Base-by-base conservation (phyloP, 148 eudicot species). In the Cornus suecica region DNA sequence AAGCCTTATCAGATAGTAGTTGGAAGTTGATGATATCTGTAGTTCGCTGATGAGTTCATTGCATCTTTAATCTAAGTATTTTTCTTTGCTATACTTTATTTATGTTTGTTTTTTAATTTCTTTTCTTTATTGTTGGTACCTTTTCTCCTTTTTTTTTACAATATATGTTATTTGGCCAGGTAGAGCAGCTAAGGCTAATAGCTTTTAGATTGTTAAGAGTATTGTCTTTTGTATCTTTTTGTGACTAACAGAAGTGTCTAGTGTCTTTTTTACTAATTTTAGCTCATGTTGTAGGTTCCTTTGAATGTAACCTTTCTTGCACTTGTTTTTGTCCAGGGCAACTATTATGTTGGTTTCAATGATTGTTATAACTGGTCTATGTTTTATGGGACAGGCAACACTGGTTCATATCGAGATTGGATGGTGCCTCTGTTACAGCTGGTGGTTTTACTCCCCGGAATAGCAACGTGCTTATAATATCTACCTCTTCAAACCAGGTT, bases 361-460 rank as follows among this genome's bases (percentile, higher is more conserved):
- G 41, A 8, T 29, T 48, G 13, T 29, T 29, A 22, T 15, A 14
- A 30, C 22, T 30, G 26, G 16, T 66, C 23, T 60, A 24, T 68
- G 48, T 68, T 31, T 32, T 74, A 65, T 73, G 80, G 51, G 29
- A 70, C 92, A 92, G 99, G 83, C 99, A 95, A 65, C 97, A 95
- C 80, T 95, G 97, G 97, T 95, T 95, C 78, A 80, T 95, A 79
- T 83, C 99, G 29, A 90, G 97, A 84, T 82, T 95, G 72, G 92
- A 91, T 80, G 97, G 97, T 69, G 94, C 97, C 67, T 91, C 94
- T 71, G 92, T 95, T 31, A 88, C 99, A 30, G 97, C 97, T 76
- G 97, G 90, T 62, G 93, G 97, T 51, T 95, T 95, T 74, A 85
- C 84, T 81, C 97, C 99, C 14, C 81, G 76, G 58, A 86, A 87